Base-by-base conservation (phyloP, 768 basidiomycete genomes). In the Naganishia randhawae region DNA sequence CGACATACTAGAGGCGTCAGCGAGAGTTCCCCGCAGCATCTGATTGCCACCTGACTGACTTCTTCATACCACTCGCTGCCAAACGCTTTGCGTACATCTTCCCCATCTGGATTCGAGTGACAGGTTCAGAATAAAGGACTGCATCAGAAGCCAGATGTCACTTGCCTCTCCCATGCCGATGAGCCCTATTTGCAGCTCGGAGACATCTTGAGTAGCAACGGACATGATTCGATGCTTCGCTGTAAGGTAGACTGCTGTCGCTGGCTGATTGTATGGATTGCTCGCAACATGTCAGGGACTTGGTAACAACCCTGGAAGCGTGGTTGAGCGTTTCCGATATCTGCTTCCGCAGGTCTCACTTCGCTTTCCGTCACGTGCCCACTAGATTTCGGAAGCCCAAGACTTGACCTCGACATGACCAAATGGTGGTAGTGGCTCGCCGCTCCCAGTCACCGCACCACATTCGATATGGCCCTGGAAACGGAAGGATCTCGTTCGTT, bases 161-260 rank as follows among this genome's bases (percentile, higher is more conserved):
- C 76, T 70, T 48, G 74, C 77, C 71, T 90, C 90, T 0, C 94
- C 94, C 93, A 97, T 96, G 1, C 95, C 94, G 70, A 96, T 96
- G 62, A 96, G 82, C 1, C 94, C 94, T 42, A 98, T 89, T 25
- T 63, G 45, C 5, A 72, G 25, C 1, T 67, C 69, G 7, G 42
- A 41, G 10, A 70, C 54, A 31, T 67, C 37, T 27, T 42, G 31
- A 19, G 32, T 53, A 53, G 27, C 51, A 31, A 29, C 32, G 11
- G 51, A 25, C 51, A 53, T 53, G 50, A 19, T n/a, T 16, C 50
- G 50, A 9, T 8, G 27, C 8, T 8, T 19, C 19, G 7, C n/a
- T 8, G 19, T 16, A 50, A 29, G 32, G 33, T 8, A 14, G 31
- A n/a, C 27, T 51, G 22, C 6, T 52, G 27, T 9, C 17, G 32